Percentiles rank a stretch among this genome's conserved stretches.
These are phyloP conservation scores for Colletotrichum simmondsii DNA, from an alignment of 2,329 filamentous ascomycete genomes.

Conservation along the genomic window DNA sequence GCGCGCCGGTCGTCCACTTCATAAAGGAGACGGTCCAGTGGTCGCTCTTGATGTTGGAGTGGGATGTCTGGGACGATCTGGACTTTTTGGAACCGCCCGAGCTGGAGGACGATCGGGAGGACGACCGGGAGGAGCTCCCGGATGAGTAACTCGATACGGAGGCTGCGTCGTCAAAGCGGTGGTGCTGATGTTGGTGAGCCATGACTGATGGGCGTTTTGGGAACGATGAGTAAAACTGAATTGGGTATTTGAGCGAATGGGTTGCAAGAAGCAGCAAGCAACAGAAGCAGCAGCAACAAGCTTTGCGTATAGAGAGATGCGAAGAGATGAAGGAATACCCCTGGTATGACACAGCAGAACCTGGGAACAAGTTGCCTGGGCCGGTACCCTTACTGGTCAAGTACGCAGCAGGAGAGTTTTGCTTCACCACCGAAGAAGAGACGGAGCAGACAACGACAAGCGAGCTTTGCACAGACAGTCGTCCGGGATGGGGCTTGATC, in stretches of 20 bases:
- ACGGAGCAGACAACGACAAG: slow-evolving; percentile 7
- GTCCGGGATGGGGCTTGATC: slow-evolving; percentile 20
- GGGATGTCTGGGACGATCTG: slow-evolving; percentile 27
- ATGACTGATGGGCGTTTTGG: slow-evolving; percentile 3
- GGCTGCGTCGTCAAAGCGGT: slow-evolving; percentile 17
- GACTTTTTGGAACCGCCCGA: slow-evolving; percentile 34
- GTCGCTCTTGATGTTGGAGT: slow-evolving; percentile 30
- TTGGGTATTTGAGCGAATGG: neutral
- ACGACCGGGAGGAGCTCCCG: slow-evolving; percentile 23
- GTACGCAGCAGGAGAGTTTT: slow-evolving; percentile 12
- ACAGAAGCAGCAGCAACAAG: neutral
- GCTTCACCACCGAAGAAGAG: slow-evolving; percentile 24
- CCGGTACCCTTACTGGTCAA: neutral
- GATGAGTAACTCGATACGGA: slow-evolving; percentile 29
- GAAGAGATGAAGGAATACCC: neutral
- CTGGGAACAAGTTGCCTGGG: neutral
- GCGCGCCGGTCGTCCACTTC: slow-evolving; percentile 34
- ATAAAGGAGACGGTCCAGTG: slow-evolving; percentile 29
- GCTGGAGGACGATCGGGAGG: slow-evolving; percentile 27
- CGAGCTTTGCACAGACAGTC: neutral
- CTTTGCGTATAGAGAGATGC: neutral
- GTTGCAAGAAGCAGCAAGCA: neutral
- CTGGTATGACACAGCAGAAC: neutral
- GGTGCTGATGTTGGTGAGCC: slow-evolving; percentile 22
- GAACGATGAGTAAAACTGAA: neutral